Evolutionary conservation across 2,329 filamentous ascomycete species (phyloP).

Genomic region (Drechmeria coniospora): DNA sequence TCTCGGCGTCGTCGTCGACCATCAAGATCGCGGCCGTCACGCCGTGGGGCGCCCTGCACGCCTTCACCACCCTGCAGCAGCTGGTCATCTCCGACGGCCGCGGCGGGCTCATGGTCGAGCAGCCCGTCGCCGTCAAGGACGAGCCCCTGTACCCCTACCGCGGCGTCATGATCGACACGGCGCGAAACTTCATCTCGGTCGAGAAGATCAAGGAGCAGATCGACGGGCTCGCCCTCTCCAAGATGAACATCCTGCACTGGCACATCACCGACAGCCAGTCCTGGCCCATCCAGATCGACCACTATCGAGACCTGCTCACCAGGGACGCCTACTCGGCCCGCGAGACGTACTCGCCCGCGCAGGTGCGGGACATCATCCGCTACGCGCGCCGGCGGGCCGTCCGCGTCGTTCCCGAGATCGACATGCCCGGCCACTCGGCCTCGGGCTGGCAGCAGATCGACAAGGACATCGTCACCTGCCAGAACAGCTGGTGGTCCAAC

Average conservation of each 20-base stretch:
- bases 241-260: conserved; percentile 43
- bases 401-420: conserved; percentile 40
- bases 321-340: conserved; percentile 36
- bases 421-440: conserved; percentile 40
- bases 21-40: conserved; percentile 33
- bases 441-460: conserved; percentile 40
- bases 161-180: conserved; percentile 38
- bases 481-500: conserved; percentile 45
- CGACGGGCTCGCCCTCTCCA: conserved; percentile 37
- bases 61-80: conserved; percentile 41
- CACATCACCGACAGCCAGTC: conserved; percentile 40
- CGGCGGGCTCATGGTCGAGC: conserved; percentile 31
- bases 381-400: conserved; percentile 36
- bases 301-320: conserved; percentile 35
- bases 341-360: conserved; percentile 27
- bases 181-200: conserved; percentile 36
- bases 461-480: conserved; percentile 35
- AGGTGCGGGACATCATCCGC: conserved; percentile 26
- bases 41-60: conserved; percentile 37
- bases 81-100: conserved; percentile 31
- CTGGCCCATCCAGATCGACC: conserved; percentile 34
- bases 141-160: conserved; percentile 35
- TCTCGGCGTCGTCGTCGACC: conserved; percentile 20
- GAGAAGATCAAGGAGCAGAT: conserved; percentile 37
- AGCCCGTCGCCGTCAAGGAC: conserved; percentile 35